phyloP scores from a whole-genome alignment of 768 basidiomycete species.

The Boletales sp. region DNA sequence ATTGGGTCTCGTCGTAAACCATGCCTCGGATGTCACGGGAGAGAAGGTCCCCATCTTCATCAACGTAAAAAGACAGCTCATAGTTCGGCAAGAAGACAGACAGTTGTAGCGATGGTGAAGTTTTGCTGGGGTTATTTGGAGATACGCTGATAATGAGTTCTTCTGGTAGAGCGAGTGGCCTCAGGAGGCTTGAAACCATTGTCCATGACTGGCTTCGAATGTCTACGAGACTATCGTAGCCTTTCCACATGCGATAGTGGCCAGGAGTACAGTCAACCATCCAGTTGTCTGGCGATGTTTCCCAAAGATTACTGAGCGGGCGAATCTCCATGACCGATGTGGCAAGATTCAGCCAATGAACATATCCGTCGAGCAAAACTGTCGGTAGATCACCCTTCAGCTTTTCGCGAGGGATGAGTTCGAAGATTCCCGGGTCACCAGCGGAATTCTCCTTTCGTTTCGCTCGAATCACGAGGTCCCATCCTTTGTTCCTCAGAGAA shows the following conservation, averaged over 20 bases:
- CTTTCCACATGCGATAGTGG: not conserved
- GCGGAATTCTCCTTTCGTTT: not conserved
- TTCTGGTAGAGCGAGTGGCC: conserved; percentile 10
- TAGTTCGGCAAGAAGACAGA: conserved; percentile 36
- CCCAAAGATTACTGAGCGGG: conserved; percentile 17
- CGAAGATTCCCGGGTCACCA: not conserved
- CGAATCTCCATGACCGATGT: conserved; percentile 22
- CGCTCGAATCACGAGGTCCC: conserved; percentile 15
- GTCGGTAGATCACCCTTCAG: conserved; percentile 16
- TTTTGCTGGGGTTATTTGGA: not conserved
- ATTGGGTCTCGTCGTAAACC: conserved; percentile 38
- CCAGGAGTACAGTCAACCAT: conserved; percentile 5
- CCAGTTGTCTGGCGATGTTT: conserved; percentile 20
- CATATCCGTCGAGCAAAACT: conserved; percentile 2
- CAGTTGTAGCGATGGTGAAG: conserved; percentile 8
- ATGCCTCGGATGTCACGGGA: conserved; percentile 38
- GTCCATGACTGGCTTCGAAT: conserved; percentile 21
- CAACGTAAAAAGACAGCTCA: conserved; percentile 36
- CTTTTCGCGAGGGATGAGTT: conserved; percentile 18
- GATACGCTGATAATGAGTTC: conserved; percentile 17
- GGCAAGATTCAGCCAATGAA: conserved; percentile 27
- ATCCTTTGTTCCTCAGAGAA: no score
- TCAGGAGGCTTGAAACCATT: conserved; percentile 16
- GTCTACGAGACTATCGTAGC: conserved; percentile 15
- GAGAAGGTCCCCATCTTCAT: conserved; percentile 30